A percentile compares a stretch with the other conserved stretches of the same genome.
Conservation (phyloP, 768 basidiomycete genomes). For the Podaxis sp. region DNA sequence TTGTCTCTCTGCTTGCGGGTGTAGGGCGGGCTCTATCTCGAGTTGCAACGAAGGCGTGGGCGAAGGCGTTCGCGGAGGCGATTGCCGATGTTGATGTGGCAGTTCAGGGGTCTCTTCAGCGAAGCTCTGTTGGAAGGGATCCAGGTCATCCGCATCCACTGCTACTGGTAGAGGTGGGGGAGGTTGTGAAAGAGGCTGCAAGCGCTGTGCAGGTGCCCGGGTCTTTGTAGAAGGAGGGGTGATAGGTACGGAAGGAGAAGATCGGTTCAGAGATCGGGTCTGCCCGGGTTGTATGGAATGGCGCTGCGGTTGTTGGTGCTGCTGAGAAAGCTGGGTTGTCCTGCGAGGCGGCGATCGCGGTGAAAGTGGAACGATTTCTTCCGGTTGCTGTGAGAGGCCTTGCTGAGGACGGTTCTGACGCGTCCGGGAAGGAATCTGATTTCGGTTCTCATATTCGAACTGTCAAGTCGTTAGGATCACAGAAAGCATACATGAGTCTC, state of each 20-base stretch:
- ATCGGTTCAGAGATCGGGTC: slow-evolving; percentile 3
- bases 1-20: not conserved
- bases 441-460: slow-evolving; percentile 31
- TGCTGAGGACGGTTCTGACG: slow-evolving; percentile 11
- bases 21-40: slow-evolving; percentile 6
- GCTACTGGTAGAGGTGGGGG: slow-evolving; percentile 14
- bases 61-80: slow-evolving; percentile 14
- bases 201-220: not conserved
- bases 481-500: not conserved
- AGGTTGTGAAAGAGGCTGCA: slow-evolving; percentile 3
- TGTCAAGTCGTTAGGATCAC: slow-evolving; percentile 14
- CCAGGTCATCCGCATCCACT: slow-evolving; percentile 34
- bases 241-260: not conserved
- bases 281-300: not conserved
- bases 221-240: not conserved
- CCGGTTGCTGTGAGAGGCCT: slow-evolving; percentile 13
- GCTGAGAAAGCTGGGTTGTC: slow-evolving; percentile 14
- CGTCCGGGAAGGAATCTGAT: slow-evolving; percentile 1
- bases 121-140: slow-evolving; percentile 41
- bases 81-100: not conserved
- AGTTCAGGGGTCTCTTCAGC: slow-evolving; percentile 8
- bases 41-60: slow-evolving; percentile 13
- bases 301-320: slow-evolving; percentile 13
- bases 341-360: slow-evolving; percentile 14
- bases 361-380: slow-evolving; percentile 15